phyloP scores from a whole-genome alignment of 495 filamentous ascomycete species.

The Alectoria sarmentosa region DNA sequence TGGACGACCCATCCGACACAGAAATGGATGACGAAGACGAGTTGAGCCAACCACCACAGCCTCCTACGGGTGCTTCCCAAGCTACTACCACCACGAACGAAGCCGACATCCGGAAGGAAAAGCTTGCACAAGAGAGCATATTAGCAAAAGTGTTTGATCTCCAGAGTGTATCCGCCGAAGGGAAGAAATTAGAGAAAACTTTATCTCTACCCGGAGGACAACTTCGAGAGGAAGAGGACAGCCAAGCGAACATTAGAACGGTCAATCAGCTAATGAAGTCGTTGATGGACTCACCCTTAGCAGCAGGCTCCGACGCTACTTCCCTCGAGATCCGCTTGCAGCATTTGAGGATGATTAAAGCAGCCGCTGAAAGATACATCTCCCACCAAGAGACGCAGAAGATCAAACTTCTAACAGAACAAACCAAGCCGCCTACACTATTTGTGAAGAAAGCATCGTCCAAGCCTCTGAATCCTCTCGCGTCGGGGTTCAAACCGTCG shows the following conservation, averaged over 20 bases:
- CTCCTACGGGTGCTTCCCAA: constrained; percentile 9
- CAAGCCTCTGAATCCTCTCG: constrained; percentile 16
- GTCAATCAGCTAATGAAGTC: constrained; percentile 30
- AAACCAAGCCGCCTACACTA: constrained; percentile 7
- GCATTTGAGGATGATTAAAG: constrained; percentile 22
- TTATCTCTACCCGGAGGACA: constrained; percentile 22
- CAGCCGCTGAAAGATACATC: constrained; percentile 22
- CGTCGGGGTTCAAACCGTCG: constrained; percentile 12
- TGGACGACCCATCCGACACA: constrained; percentile 37
- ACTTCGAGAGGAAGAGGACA: constrained; percentile 27
- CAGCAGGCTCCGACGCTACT: constrained; percentile 1
- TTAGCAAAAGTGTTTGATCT: constrained; percentile 49
- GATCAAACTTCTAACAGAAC: constrained; percentile 8
- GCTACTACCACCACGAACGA: constrained; percentile 24
- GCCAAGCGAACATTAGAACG: constrained; percentile 36
- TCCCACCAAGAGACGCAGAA: constrained; percentile 13
- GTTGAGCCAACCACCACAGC: constrained; percentile 26
- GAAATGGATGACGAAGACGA: constrained; percentile 46
- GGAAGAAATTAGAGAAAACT: constrained; percentile 28
- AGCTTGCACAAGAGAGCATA: constrained; percentile 46
- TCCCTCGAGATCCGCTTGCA: constrained; percentile 18
- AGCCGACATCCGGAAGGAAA: constrained; percentile 39
- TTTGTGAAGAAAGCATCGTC: constrained; percentile 12
- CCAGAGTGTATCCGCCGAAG: constrained; percentile 29
- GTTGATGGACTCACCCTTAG: constrained; percentile 9